Conservation (phyloP, 768 basidiomycete genomes). For the Mycena sanguinolenta region DNA sequence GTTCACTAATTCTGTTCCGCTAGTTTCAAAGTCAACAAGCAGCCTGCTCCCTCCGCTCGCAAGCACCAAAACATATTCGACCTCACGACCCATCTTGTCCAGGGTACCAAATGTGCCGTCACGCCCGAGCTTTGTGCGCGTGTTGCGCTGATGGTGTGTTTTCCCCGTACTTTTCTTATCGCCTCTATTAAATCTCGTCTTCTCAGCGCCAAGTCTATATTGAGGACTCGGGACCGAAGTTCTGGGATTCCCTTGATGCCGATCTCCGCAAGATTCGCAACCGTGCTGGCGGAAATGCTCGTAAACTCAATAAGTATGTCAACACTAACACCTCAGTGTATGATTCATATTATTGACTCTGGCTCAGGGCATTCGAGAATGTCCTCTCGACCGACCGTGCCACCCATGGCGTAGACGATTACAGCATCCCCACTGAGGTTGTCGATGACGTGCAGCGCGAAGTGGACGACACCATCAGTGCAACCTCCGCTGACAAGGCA, state of each 20-base stretch:
- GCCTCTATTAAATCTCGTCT: neutral
- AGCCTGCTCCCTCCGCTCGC: conserved; percentile 1
- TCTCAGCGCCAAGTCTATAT: conserved; percentile 9
- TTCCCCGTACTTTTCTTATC: neutral
- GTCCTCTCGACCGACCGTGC: conserved; percentile 4
- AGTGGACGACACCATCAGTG: conserved; percentile 8
- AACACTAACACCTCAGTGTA: neutral
- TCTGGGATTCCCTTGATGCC: conserved; percentile 13
- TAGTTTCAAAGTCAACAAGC: conserved; percentile 17
- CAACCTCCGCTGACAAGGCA: conserved; percentile 4
- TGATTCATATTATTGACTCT: neutral
- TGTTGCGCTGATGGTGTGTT: conserved; percentile 9
- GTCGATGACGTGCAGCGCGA: conserved; percentile 9
- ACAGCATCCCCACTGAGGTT: conserved; percentile 7
- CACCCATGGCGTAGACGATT: conserved; percentile 11
- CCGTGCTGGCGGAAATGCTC: neutral
- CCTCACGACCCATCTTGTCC: conserved; percentile 4
- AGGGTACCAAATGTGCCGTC: conserved; percentile 11
- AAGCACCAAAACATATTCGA: conserved; percentile 14
- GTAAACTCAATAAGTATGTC: conserved; percentile 1
- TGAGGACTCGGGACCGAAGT: neutral
- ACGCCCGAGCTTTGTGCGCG: conserved; percentile 8
- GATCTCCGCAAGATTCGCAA: neutral
- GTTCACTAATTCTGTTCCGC: neutral
- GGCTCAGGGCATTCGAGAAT: too few species aligned